These are phyloP conservation scores for Suillus clintonianus DNA, from an alignment of 768 basidiomycete genomes.

Conservation along the genomic window DNA sequence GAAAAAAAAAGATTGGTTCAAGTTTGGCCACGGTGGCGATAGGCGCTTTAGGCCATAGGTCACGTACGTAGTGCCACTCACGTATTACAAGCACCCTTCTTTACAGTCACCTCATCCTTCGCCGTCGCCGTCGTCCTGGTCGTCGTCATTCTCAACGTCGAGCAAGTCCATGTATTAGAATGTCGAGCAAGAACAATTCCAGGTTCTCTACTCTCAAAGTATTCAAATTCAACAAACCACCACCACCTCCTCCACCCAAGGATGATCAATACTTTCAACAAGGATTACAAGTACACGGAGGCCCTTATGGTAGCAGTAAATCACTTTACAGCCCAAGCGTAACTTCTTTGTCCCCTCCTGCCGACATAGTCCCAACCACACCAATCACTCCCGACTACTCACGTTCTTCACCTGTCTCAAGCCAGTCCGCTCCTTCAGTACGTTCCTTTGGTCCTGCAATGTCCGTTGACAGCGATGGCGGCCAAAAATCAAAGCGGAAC, in stretches of 20 bases:
- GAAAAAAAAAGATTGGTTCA: background rate
- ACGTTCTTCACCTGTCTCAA: slow-evolving; percentile 5
- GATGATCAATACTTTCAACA: slow-evolving; percentile 49
- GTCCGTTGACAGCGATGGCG: slow-evolving; percentile 21
- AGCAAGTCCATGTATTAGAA: background rate
- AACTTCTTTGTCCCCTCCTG: slow-evolving; percentile 43
- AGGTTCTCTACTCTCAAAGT: slow-evolving; percentile 44
- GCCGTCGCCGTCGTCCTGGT: too few relatives aligned
- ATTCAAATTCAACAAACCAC: slow-evolving; percentile 44
- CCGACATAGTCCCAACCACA: slow-evolving; percentile 18
- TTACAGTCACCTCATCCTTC: background rate
- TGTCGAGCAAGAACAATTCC: slow-evolving; percentile 29
- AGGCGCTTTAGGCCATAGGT: background rate
- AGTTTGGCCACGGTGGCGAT: background rate
- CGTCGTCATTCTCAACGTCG: background rate
- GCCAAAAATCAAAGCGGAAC: slow-evolving; percentile 28
- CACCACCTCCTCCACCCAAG: slow-evolving; percentile 68
- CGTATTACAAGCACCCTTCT: background rate
- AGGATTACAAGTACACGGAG: background rate
- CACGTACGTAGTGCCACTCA: background rate
- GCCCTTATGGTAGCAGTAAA: slow-evolving; percentile 21
- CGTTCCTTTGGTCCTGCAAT: slow-evolving; percentile 9
- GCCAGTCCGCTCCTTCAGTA: slow-evolving; percentile 17
- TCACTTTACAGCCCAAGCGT: slow-evolving; percentile 45
- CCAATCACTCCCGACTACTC: slow-evolving; percentile 24